Percentiles rank a stretch among this genome's conserved stretches.
Evolutionary conservation across 1,284 basidiomycete genomes (phyloP).

Genomic region (Wolfiporia cocos): DNA sequence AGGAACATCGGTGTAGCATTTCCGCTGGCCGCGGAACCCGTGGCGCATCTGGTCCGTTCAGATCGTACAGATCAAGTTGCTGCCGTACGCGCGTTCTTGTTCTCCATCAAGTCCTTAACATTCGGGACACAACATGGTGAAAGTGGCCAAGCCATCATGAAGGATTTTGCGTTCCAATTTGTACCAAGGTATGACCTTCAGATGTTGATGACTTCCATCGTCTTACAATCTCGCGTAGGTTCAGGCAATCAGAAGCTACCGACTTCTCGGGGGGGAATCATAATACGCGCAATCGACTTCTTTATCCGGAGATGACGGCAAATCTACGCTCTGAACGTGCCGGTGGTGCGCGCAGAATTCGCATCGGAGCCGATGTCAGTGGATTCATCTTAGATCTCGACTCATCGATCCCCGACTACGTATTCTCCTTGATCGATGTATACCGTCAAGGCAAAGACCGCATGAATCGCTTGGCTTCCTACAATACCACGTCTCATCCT

Average conservation of each 20-base stretch:
- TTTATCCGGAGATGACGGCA: slow-evolving; percentile 79
- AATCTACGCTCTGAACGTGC: slow-evolving; percentile 58
- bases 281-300: slow-evolving; percentile 65
- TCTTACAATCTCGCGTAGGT: slow-evolving; percentile 36
- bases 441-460: slow-evolving; percentile 80
- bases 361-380: slow-evolving; percentile 70
- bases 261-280: slow-evolving; percentile 76
- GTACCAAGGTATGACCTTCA: slow-evolving; percentile 52
- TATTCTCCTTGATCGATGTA: slow-evolving; percentile 80
- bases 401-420: slow-evolving; percentile 72
- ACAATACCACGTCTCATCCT: slow-evolving; percentile 37
- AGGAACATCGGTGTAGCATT: slow-evolving; percentile 80
- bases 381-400: slow-evolving; percentile 87
- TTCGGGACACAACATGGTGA: slow-evolving; percentile 75
- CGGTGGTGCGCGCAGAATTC: slow-evolving; percentile 48
- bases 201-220: slow-evolving; percentile 1
- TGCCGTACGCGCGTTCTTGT: slow-evolving; percentile 74
- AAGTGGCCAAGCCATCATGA: slow-evolving; percentile 71
- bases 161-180: slow-evolving; percentile 79
- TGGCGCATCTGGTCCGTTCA: slow-evolving; percentile 38
- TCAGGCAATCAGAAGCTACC: slow-evolving; percentile 61
- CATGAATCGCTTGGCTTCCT: slow-evolving; percentile 55
- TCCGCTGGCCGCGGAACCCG: slow-evolving; percentile 58
- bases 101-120: slow-evolving; percentile 69
- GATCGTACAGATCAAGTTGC: slow-evolving; percentile 31